Conservation (phyloP, 2,329 filamentous ascomycete species). For the Cytospora piceae region DNA sequence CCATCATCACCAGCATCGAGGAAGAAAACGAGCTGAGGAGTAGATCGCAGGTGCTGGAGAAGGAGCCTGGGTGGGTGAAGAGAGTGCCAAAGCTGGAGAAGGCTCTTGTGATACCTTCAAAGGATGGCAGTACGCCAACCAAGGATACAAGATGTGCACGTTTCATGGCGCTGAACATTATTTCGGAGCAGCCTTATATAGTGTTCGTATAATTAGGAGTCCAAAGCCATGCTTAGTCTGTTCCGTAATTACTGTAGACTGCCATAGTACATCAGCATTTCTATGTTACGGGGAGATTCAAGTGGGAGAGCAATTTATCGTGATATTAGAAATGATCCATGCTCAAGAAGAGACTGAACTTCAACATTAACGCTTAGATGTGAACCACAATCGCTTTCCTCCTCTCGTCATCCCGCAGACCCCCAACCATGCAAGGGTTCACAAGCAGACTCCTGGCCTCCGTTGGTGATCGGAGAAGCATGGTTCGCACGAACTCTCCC, state of each 20-base stretch:
- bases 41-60: background rate
- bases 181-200: constrained; percentile 8
- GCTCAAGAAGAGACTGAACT: no score
- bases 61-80: constrained; percentile 7
- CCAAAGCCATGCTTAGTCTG: no score
- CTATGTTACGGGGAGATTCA: no score
- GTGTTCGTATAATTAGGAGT: background rate
- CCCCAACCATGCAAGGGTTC: constrained; percentile 31
- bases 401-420: constrained; percentile 31
- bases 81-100: constrained; percentile 2
- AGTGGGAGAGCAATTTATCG: no score
- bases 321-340: no score
- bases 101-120: background rate
- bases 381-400: constrained; percentile 30
- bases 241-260: no score
- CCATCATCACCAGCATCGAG: constrained; percentile 3
- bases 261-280: no score
- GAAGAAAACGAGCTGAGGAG: background rate
- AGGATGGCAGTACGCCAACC: background rate
- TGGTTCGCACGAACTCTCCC: constrained; percentile 9
- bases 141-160: constrained; percentile 4
- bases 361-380: background rate
- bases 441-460: constrained; percentile 29
- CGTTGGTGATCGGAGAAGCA: constrained; percentile 11
- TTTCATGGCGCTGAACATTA: constrained; percentile 3